Base-by-base conservation (phyloP, 441 rosid species). In the Pelargonium fulgidum region DNA sequence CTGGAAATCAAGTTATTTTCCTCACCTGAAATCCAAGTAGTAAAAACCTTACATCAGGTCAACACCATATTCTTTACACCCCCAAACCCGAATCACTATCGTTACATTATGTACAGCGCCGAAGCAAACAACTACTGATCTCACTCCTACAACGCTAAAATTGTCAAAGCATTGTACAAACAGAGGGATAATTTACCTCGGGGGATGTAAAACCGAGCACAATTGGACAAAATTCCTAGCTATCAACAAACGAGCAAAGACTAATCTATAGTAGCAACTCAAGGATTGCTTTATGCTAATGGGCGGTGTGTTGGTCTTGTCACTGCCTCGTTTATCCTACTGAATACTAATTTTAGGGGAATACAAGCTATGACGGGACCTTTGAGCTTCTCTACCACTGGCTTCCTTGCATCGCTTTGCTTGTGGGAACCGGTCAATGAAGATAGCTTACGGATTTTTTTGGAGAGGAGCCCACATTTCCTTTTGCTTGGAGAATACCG, bases 341-440 rank as follows among this genome's bases (percentile, higher is more conserved):
- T 92, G 82, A 92, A 92, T 14, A 90, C 97, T 78, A 95, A 47
- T 76, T 87, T 90, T 68, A 95, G 75, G 11, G 99, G 99, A 72
- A 95, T 80, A 78, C 97, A 95, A 29, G 97, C 83, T 50, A 90
- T 72, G 19, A 85, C 93, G 12, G 92, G 81, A 72, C 85, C 89
- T 70, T 78, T 82, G 0, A 78, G 82, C 76, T 90, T 89, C 78
- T 80, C 87, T 52, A 75, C 79, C 33, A 70, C 68, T 0, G 45
- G 81, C 71, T 80, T 83, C 76, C 74, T 77, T 70, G 73, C 76
- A 73, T 48, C 54, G 54, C 74, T 69, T 73, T 62, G 76, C 69
- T 66, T 87, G 48, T 85, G 87, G 2, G 73, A 65, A 61, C 89
- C 81, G 3, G 90, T 89, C 73, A 95, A 71, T 4, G 93, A 80